Evolutionary conservation across 1,284 basidiomycete species (phyloP), one percentile per base, ranked within the genome.

Genomic region (Cutaneotrichosporon cutaneum): DNA sequence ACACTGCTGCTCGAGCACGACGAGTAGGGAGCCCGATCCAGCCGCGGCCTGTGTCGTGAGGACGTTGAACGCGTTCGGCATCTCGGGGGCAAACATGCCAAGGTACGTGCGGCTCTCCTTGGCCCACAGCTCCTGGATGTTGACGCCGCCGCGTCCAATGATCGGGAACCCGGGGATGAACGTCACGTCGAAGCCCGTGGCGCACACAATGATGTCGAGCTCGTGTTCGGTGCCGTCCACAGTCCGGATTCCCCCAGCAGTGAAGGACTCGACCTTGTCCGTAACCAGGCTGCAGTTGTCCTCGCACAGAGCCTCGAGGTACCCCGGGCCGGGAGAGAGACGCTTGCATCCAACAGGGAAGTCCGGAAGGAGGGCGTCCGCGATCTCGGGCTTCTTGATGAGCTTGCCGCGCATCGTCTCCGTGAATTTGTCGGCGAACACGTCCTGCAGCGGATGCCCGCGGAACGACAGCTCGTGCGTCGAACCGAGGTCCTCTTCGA

Each of bases 241-340:
- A 26, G 69, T 67, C 21, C 62, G 54, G 48, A 72, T 67, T 13
- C 70, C 70, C 16, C 59, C 66, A 27, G 56, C 51, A 0, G 69
- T 71, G 21, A 72, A 63, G 14, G 54, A 26, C 44, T 61, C 60
- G 53, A 72, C 64, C 59, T 61, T 62, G 7, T 59, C 54, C 7
- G 60, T 57, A 26, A 67, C 61, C 21, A 73, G 60, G 13, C 70
- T 62, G 36, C 61, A 62, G 35, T 77, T 75, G 55, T 65, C 61
- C 55, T 66, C 60, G 33, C 66, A 61, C n/a, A 77, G 61, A 3
- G 74, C 71, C 54, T 76, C 74, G 51, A 77, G 69, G 64, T 72
- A 77, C 5, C 75, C 75, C 18, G 70, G 70, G 0, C 76, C 76
- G 11, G 76, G 76, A 0, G 75, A 77, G 0, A 72, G 66, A 4